These are phyloP conservation scores for Sporothrix luriei DNA, from an alignment of 2,329 filamentous ascomycete genomes.

Conservation along the genomic window DNA sequence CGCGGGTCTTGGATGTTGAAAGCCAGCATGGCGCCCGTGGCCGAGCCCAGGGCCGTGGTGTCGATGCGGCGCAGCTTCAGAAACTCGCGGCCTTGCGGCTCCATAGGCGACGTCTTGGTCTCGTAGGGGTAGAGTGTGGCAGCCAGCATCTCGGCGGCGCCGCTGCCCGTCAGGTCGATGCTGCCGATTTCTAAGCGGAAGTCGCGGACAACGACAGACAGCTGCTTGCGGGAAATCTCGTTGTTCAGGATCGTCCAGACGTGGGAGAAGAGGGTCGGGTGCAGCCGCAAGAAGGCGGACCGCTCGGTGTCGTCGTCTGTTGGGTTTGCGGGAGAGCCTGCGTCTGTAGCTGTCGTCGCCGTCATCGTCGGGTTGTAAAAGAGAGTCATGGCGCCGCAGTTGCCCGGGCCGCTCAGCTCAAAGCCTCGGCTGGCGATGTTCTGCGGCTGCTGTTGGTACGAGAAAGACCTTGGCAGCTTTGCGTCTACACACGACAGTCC, in stretches of 20 bases:
- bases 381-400: constrained; percentile 34
- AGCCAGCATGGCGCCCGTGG: constrained; percentile 67
- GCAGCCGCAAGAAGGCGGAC: constrained; percentile 50
- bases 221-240: constrained; percentile 60
- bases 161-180: constrained; percentile 64
- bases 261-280: constrained; percentile 77
- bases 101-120: constrained; percentile 37
- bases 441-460: constrained; percentile 33
- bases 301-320: constrained; percentile 9
- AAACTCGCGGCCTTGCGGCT: constrained; percentile 50
- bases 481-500: constrained; percentile 33
- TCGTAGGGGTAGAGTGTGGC: constrained; percentile 64
- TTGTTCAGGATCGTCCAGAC: constrained; percentile 65
- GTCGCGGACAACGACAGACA: constrained; percentile 66
- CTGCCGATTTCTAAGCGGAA: constrained; percentile 68
- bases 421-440: not conserved
- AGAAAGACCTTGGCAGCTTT: constrained; percentile 33
- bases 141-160: constrained; percentile 75
- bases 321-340: too few relatives aligned
- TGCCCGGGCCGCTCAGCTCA: constrained; percentile 31
- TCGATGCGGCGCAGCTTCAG: constrained; percentile 60
- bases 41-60: constrained; percentile 70
- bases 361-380: constrained; percentile 29
- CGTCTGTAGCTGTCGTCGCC: too few relatives aligned
- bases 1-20: constrained; percentile 80